Evolutionary conservation across 2,329 filamentous ascomycete genomes (phyloP).

Genomic region (Fusarium sp.): DNA sequence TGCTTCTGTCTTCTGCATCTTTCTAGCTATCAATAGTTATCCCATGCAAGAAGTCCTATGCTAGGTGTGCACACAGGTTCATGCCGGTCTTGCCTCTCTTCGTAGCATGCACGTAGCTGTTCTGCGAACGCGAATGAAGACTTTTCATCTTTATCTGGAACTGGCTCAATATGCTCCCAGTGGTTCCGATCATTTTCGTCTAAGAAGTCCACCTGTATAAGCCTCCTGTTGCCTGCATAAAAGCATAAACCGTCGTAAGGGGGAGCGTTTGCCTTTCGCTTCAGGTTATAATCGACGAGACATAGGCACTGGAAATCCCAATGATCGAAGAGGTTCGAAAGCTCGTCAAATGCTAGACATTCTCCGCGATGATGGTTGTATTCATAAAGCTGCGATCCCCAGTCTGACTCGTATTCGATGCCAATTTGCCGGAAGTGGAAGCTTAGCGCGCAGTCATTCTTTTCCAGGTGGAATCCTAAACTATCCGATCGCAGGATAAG

Average conservation of each 20-base stretch:
- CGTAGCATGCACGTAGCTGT: accelerated
- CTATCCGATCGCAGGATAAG: not conserved
- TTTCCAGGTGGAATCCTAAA: not conserved
- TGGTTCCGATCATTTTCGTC: not conserved
- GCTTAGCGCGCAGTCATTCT: not conserved
- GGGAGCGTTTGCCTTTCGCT: not conserved
- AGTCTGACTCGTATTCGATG: not conserved
- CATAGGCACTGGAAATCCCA: not conserved
- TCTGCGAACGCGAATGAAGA: not conserved
- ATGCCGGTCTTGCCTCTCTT: not conserved
- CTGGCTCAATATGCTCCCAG: not conserved
- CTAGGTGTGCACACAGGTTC: not conserved
- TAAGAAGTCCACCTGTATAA: accelerated
- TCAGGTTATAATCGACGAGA: not conserved
- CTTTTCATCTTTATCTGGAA: not conserved
- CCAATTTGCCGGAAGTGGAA: not conserved
- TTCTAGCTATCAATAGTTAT: not conserved
- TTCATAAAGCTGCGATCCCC: not conserved
- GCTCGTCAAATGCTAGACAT: not conserved
- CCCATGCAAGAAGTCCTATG: not conserved
- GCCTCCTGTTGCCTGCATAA: not conserved
- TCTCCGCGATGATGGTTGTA: not conserved
- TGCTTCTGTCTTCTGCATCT: not conserved
- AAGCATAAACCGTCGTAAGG: not conserved
- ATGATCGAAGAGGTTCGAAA: accelerated